phyloP scores from a whole-genome alignment of 2,329 filamentous ascomycete species.

The Fusarium sterilihyphosum region DNA sequence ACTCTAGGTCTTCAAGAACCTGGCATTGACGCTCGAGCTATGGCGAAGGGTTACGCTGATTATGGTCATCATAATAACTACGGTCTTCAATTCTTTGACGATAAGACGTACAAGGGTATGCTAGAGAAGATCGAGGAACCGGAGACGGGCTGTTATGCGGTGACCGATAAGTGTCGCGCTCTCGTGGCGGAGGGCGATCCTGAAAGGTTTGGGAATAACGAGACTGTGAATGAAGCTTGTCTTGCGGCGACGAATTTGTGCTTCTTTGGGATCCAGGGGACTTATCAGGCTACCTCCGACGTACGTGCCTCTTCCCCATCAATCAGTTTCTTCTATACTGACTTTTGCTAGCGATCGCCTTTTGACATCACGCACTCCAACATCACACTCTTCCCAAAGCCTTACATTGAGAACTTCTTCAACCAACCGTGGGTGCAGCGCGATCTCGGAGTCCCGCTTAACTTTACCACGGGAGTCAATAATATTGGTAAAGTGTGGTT shows the following conservation, averaged over 20 bases:
- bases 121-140: constrained; percentile 19
- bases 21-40: constrained; percentile 69
- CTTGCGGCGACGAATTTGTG: constrained; percentile 55
- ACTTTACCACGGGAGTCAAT: constrained; percentile 56
- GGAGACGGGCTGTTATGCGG: constrained; percentile 59
- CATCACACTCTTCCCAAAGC: constrained; percentile 67
- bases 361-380: constrained; percentile 68
- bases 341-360: constrained; percentile 58
- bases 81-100: constrained; percentile 64
- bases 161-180: constrained; percentile 60
- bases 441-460: constrained; percentile 69
- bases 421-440: constrained; percentile 66
- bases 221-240: constrained; percentile 57
- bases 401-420: constrained; percentile 70
- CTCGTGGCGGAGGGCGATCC: constrained; percentile 48
- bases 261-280: constrained; percentile 20
- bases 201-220: constrained; percentile 50
- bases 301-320: not conserved
- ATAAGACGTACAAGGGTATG: constrained; percentile 47
- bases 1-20: constrained; percentile 75
- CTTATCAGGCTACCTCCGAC: not conserved
- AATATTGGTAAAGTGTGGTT: constrained; percentile 61
- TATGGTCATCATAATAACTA: constrained; percentile 73
- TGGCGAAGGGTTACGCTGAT: constrained; percentile 62
- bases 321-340: not conserved